phyloP scores from a whole-genome alignment of 805 yeast species.

The Lachancea sp. region DNA sequence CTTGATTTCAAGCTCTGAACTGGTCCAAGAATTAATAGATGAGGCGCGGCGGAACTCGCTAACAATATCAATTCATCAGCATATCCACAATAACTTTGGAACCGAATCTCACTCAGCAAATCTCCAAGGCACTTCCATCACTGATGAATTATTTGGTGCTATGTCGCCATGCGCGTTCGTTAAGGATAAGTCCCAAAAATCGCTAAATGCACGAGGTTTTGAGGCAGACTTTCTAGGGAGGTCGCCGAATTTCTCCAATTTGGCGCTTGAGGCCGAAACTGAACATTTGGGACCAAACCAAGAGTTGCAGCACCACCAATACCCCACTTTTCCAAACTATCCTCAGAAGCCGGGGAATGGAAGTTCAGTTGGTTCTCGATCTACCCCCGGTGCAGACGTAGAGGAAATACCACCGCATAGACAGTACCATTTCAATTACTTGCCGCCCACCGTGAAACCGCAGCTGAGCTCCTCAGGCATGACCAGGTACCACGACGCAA shows the following conservation, averaged over 20 bases:
- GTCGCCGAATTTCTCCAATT: conserved; percentile 19
- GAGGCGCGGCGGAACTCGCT: conserved; percentile 54
- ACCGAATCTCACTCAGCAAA: neutral
- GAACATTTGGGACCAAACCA: conserved; percentile 1
- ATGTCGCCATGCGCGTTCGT: conserved; percentile 4
- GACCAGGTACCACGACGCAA: conserved; percentile 41
- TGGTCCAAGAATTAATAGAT: conserved; percentile 51
- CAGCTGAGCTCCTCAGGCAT: conserved; percentile 54
- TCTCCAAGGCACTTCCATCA: neutral
- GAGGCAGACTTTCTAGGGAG: conserved; percentile 20
- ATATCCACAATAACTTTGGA: conserved; percentile 69
- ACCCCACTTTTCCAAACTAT: conserved; percentile 7
- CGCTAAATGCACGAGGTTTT: conserved; percentile 2
- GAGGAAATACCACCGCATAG: conserved; percentile 50
- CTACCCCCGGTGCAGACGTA: conserved; percentile 22
- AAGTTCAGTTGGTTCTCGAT: conserved; percentile 20
- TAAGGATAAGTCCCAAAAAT: neutral
- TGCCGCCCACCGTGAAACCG: conserved; percentile 71
- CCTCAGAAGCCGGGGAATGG: conserved; percentile 9
- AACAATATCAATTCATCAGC: conserved; percentile 73
- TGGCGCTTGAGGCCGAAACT: conserved; percentile 17
- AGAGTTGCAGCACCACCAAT: conserved; percentile 2
- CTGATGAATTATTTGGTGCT: neutral
- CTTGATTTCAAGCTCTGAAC: conserved; percentile 43
- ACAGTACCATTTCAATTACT: conserved; percentile 65